Conservation (phyloP, 805 yeast species). For the Metschnikowia continentalis region DNA sequence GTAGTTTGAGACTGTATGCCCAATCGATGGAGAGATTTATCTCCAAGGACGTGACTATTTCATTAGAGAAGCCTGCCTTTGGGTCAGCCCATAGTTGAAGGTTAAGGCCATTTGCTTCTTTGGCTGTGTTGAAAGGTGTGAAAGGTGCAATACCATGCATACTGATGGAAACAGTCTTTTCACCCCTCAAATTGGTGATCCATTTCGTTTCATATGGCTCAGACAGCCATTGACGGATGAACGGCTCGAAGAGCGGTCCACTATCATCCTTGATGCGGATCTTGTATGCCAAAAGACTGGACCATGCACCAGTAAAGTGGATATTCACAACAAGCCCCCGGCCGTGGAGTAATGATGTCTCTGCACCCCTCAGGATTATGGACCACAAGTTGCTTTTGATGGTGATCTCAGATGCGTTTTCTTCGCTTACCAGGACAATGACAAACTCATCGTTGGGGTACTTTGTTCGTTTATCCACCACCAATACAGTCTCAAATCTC, state of each 20-base stretch:
- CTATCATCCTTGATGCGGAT: conserved; percentile 22
- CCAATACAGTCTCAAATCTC: conserved; percentile 43
- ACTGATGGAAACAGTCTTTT: conserved; percentile 25
- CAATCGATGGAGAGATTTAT: conserved; percentile 48
- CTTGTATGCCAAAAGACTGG: conserved; percentile 55
- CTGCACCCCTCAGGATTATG: conserved; percentile 36
- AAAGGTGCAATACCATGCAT: conserved; percentile 69
- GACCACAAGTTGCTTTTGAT: conserved; percentile 32
- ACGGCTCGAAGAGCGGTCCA: conserved; percentile 46
- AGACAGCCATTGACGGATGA: conserved; percentile 61
- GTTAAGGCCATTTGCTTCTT: conserved; percentile 18
- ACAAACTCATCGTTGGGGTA: conserved; percentile 23
- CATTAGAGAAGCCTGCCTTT: conserved; percentile 17
- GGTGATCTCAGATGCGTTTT: conserved; percentile 17
- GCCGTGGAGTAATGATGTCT: conserved; percentile 38
- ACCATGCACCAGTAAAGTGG: conserved; percentile 54
- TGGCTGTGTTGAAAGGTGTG: conserved; percentile 45
- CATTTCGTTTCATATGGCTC: conserved; percentile 77
- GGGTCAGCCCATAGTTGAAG: conserved; percentile 46
- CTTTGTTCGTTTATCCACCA: conserved; percentile 38
- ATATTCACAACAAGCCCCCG: conserved; percentile 46
- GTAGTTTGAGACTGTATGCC: conserved; percentile 56
- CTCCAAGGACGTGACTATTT: conserved; percentile 26
- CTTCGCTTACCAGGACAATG: conserved; percentile 32
- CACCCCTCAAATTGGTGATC: conserved; percentile 51